These are phyloP conservation scores for Eucalyptus cladocalyx DNA, from an alignment of 345 rosid genomes.

Conservation along the genomic window DNA sequence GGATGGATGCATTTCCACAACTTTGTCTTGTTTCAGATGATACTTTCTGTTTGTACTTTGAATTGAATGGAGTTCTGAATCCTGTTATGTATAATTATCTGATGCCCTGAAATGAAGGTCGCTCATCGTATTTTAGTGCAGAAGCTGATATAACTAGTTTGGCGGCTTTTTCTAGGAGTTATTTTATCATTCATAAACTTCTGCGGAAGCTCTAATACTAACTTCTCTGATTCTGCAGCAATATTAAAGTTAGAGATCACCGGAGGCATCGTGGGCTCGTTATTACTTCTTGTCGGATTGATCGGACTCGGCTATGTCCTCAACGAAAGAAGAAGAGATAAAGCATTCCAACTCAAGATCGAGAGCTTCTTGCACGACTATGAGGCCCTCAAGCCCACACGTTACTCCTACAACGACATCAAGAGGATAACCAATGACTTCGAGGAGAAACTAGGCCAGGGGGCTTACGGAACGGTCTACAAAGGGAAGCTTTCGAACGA, in stretches of 20 bases:
- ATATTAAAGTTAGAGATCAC: neutral
- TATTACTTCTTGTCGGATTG: neutral
- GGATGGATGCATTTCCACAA: neutral
- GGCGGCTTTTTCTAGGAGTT: neutral
- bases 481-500: slow-evolving; percentile 6
- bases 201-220: neutral
- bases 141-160: neutral
- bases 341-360: neutral
- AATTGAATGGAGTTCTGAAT: neutral
- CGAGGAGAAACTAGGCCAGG: slow-evolving; percentile 8
- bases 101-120: neutral
- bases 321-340: neutral
- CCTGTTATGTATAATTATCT: neutral
- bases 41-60: neutral
- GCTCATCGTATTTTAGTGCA: too few relatives aligned
- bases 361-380: slow-evolving; percentile 3
- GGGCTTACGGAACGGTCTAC: slow-evolving; percentile 10
- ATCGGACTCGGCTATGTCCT: neutral
- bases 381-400: slow-evolving; percentile 6
- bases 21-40: neutral
- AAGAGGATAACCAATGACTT: neutral
- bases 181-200: neutral
- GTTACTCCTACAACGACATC: neutral
- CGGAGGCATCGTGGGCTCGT: neutral
- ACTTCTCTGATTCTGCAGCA: neutral